Conservation (phyloP, 2,329 filamentous ascomycete genomes). For the Aspergillus amoenus region DNA sequence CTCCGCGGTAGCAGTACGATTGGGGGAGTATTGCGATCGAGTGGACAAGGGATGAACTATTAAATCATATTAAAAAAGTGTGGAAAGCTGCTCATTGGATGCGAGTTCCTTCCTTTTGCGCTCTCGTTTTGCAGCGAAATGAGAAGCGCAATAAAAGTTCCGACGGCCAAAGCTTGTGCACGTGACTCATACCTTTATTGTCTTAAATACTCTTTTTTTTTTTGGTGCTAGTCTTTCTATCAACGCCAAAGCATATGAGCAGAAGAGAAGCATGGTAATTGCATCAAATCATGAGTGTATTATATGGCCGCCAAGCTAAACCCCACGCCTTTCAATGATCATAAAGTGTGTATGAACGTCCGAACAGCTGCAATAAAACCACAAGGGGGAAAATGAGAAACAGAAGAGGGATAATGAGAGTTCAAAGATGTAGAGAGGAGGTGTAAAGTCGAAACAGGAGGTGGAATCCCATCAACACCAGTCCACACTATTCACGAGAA, state of each 20-base stretch:
- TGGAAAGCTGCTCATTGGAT: not conserved
- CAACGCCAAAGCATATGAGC: not conserved
- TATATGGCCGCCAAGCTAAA: slow-evolving; percentile 19
- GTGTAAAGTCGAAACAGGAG: slow-evolving; percentile 10
- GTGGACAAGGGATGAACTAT: not conserved
- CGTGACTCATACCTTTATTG: slow-evolving; percentile 1
- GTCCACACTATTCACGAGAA: slow-evolving; percentile 17
- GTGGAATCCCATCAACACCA: slow-evolving; percentile 22
- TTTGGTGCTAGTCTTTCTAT: not conserved
- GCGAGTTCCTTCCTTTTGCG: not conserved
- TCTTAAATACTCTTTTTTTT: not conserved
- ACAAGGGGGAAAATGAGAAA: slow-evolving; percentile 13
- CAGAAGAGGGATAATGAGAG: slow-evolving; percentile 6
- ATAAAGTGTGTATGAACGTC: slow-evolving; percentile 13
- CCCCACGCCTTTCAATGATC: slow-evolving; percentile 27
- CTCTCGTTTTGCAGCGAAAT: not conserved
- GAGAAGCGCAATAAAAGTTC: not conserved
- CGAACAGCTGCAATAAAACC: slow-evolving; percentile 10
- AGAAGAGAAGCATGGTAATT: slow-evolving; percentile 8
- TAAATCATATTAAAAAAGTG: not conserved
- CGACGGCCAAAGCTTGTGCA: slow-evolving; percentile 9
- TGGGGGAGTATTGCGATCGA: slow-evolving; percentile 2
- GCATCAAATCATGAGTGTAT: slow-evolving; percentile 13
- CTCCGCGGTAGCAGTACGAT: slow-evolving; percentile 23
- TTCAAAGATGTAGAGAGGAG: slow-evolving; percentile 6